Conservation (phyloP, 1,284 basidiomycete genomes). For the Ustilago esculenta region DNA sequence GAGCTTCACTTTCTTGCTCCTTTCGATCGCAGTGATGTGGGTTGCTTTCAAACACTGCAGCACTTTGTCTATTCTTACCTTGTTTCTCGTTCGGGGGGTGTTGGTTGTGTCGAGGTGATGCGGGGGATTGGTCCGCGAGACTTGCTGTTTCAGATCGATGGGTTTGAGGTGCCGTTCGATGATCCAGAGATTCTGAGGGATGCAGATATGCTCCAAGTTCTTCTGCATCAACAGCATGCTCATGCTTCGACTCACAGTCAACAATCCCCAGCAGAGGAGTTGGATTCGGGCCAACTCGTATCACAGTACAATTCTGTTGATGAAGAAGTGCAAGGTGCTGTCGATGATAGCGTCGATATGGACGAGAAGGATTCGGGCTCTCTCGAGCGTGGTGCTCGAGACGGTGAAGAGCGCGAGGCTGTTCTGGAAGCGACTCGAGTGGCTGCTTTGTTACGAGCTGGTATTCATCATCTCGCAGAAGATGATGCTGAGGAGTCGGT, state of each 20-base stretch:
- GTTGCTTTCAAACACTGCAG: conserved; percentile 19
- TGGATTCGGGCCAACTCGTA: no score
- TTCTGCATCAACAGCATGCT: not conserved
- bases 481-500: not conserved
- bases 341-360: no score
- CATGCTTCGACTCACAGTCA: no score
- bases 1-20: conserved; percentile 39
- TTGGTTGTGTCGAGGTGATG: conserved; percentile 2
- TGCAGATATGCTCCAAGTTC: conserved; percentile 30
- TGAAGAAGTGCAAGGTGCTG: not conserved
- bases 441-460: conserved; percentile 20
- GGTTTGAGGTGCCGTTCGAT: conserved; percentile 35
- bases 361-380: not conserved
- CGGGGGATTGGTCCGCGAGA: not conserved
- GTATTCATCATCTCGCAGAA: conserved; percentile 4
- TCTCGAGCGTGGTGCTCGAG: not conserved
- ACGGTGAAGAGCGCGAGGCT: conserved; percentile 18
- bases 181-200: conserved; percentile 42
- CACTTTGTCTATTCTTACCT: conserved; percentile 22
- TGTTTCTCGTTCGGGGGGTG: not conserved
- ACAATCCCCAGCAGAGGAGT: no score
- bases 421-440: conserved; percentile 16
- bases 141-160: conserved; percentile 22
- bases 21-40: conserved; percentile 10
- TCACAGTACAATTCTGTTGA: not conserved